These are phyloP conservation scores for Colletotrichum cereale DNA, from an alignment of 2,329 filamentous ascomycete species.

Conservation along the genomic window DNA sequence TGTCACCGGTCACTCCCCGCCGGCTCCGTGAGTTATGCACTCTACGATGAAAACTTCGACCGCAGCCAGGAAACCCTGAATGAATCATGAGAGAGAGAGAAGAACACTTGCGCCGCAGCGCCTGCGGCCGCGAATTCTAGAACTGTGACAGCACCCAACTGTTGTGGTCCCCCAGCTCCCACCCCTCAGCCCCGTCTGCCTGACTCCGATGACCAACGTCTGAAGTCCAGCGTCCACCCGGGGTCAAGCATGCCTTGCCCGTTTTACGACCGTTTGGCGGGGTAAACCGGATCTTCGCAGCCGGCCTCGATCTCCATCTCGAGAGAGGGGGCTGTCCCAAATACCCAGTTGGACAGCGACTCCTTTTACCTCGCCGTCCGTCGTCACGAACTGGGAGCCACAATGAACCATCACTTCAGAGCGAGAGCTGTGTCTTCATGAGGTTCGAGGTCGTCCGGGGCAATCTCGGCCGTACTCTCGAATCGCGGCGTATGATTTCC, in stretches of 20 bases:
- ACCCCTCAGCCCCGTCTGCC: neutral
- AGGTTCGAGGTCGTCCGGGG: constrained; percentile 53
- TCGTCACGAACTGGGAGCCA: constrained; percentile 57
- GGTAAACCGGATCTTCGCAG: constrained; percentile 59
- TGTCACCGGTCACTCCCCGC: constrained; percentile 44
- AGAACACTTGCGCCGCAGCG: constrained; percentile 2
- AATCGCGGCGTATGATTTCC: neutral
- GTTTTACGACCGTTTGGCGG: constrained; percentile 72
- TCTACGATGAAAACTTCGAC: constrained; percentile 45
- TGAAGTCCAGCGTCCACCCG: constrained; percentile 64
- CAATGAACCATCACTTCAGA: constrained; percentile 60
- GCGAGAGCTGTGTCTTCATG: constrained; percentile 54
- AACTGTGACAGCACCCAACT: neutral
- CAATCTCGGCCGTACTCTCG: constrained; percentile 22
- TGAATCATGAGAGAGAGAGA: neutral
- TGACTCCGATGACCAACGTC: constrained; percentile 57
- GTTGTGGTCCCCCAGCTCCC: neutral
- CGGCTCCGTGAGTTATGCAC: constrained; percentile 50
- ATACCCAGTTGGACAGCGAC: constrained; percentile 61
- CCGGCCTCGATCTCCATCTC: constrained; percentile 67
- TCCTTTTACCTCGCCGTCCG: constrained; percentile 60
- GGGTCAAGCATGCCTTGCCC: constrained; percentile 62
- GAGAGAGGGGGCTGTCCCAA: constrained; percentile 65
- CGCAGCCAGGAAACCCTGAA: constrained; percentile 40
- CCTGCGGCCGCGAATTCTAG: neutral